These are phyloP conservation scores for Fraxinus angustifolia DNA, from an alignment of 305 asterid genomes.

Conservation along the genomic window DNA sequence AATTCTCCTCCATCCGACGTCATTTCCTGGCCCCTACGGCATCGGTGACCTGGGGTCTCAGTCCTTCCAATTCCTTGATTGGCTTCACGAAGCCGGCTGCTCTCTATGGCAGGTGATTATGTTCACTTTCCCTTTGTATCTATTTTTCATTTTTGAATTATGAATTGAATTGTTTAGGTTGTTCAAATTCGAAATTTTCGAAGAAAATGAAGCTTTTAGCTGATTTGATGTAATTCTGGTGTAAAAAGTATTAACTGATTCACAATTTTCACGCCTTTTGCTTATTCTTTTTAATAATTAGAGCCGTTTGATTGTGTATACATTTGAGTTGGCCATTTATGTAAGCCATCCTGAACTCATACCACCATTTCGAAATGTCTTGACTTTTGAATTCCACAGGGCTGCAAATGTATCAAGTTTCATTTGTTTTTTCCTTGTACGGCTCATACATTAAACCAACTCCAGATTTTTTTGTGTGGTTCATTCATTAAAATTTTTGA, in stretches of 20 bases:
- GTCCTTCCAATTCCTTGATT: constrained; percentile 75
- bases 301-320: not conserved
- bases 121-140: not conserved
- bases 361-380: not conserved
- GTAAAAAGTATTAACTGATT: not conserved
- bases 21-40: constrained; percentile 91
- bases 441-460: not conserved
- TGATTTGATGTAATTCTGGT: not conserved
- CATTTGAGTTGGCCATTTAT: not conserved
- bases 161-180: not conserved
- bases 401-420: not conserved
- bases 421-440: not conserved
- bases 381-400: not conserved
- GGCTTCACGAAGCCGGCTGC: constrained; percentile 96
- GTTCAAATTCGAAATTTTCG: not conserved
- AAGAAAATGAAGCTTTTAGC: not conserved
- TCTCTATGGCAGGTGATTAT: constrained; percentile 84
- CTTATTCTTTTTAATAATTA: not conserved
- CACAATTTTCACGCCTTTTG: not conserved
- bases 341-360: not conserved
- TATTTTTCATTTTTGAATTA: not conserved
- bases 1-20: constrained; percentile 85
- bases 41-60: constrained; percentile 87
- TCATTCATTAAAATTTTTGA: not conserved
- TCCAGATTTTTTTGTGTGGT: not conserved